These are phyloP conservation scores for Aphanomyces astaci DNA, from an alignment of 352 stramenopile genomes.

Conservation along the genomic window DNA sequence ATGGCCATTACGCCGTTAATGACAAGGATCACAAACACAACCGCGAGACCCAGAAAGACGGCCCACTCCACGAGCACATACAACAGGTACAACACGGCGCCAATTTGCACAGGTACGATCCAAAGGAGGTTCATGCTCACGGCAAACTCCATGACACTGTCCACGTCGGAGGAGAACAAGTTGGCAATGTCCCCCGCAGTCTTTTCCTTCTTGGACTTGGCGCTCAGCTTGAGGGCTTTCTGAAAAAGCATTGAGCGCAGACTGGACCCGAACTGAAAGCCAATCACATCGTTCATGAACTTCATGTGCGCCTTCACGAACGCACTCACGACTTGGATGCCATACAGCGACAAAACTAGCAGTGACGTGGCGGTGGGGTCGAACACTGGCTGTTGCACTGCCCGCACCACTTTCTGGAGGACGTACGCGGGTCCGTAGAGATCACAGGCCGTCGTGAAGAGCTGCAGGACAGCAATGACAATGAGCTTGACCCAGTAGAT, in stretches of 20 bases:
- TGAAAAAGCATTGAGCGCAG: conserved; percentile 36
- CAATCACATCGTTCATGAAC: conserved; percentile 29
- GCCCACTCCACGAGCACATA: conserved; percentile 29
- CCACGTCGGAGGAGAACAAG: conserved; percentile 87
- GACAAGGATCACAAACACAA: conserved; percentile 30
- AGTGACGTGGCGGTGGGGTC: conserved; percentile 24
- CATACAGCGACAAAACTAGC: conserved; percentile 35
- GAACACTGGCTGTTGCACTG: conserved; percentile 28
- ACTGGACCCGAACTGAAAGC: conserved; percentile 26
- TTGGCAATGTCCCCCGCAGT: conserved; percentile 84
- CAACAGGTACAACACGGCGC: conserved; percentile 31
- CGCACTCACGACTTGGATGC: conserved; percentile 29
- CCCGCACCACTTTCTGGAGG: conserved; percentile 34
- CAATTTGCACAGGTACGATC: conserved; percentile 31
- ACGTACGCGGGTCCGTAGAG: conserved; percentile 37
- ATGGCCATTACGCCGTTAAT: conserved; percentile 17
- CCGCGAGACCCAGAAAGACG: conserved; percentile 30
- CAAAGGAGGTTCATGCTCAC: conserved; percentile 34
- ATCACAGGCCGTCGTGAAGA: conserved; percentile 21
- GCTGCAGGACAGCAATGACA: conserved; percentile 24
- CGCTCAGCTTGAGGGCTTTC: conserved; percentile 28
- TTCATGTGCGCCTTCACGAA: conserved; percentile 29
- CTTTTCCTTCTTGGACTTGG: conserved; percentile 24
- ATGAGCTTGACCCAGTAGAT: conserved; percentile 26
- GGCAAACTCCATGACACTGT: conserved; percentile 39